Conservation (phyloP, 305 asterid genomes). For the Ajuga reptans region DNA sequence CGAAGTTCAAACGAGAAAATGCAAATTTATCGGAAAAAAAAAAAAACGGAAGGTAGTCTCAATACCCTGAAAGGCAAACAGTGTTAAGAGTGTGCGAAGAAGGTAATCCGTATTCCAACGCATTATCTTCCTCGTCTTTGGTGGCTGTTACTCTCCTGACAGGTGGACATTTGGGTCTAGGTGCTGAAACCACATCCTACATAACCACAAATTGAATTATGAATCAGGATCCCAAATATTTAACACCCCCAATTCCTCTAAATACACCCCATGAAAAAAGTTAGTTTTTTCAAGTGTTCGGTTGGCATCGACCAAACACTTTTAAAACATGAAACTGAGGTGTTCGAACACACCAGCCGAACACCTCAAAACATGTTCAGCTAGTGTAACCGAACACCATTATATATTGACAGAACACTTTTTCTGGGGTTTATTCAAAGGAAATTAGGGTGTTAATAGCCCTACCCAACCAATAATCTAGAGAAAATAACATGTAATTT, state of each 20-base stretch:
- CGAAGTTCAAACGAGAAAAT: neutral
- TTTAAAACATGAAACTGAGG: no score
- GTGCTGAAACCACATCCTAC: conserved; percentile 87
- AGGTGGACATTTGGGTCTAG: conserved; percentile 69
- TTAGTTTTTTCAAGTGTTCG: no score
- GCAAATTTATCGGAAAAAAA: neutral
- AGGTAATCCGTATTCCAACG: conserved; percentile 92
- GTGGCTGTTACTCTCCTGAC: conserved; percentile 80
- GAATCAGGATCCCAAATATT: neutral
- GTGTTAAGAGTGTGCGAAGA: conserved; percentile 97
- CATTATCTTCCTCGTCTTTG: conserved; percentile 82
- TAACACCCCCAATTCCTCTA: no score
- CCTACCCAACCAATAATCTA: neutral
- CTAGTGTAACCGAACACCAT: no score
- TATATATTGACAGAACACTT: no score
- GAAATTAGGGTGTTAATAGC: no score
- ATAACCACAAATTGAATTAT: conserved; percentile 18
- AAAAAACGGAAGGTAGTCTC: conserved; percentile 10
- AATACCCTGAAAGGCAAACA: conserved; percentile 86
- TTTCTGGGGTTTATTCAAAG: no score
- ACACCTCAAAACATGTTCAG: no score
- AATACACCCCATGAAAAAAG: no score
- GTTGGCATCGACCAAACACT: no score
- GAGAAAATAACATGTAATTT: neutral
- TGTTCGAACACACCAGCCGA: no score